Conservation (phyloP, 2,329 filamentous ascomycete genomes). For the Plenodomus tracheiphilus region DNA sequence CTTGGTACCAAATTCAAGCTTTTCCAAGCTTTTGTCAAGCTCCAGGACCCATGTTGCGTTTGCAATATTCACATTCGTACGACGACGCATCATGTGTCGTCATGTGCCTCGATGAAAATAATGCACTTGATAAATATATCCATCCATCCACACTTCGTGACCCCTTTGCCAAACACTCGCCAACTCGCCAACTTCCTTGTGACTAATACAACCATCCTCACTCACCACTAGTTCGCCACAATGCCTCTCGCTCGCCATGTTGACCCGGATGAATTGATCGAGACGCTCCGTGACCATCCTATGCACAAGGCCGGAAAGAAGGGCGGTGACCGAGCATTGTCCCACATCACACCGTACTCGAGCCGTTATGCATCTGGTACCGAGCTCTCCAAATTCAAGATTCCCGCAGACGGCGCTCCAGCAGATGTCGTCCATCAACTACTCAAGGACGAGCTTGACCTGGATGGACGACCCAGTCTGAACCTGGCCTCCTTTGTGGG, state of each 20-base stretch:
- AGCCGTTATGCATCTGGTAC: constrained; percentile 59
- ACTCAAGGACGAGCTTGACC: constrained; percentile 49
- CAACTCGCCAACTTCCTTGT: too few relatives aligned
- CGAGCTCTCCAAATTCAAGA: constrained; percentile 63
- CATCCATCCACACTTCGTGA: too few relatives aligned
- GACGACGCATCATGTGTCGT: constrained; percentile 12
- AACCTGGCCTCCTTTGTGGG: constrained; percentile 71
- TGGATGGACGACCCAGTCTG: constrained; percentile 61
- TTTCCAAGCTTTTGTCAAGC: constrained; percentile 35
- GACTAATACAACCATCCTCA: too few relatives aligned
- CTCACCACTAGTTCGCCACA: too few relatives aligned
- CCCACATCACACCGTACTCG: constrained; percentile 61
- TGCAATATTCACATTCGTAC: not conserved
- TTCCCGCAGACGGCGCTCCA: constrained; percentile 61
- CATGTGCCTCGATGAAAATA: constrained; percentile 6
- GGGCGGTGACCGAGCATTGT: constrained; percentile 45
- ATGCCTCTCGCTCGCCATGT: constrained; percentile 58
- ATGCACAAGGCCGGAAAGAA: constrained; percentile 42
- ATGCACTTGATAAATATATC: not conserved
- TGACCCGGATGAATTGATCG: constrained; percentile 58
- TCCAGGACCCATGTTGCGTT: constrained; percentile 10
- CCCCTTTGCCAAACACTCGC: too few relatives aligned
- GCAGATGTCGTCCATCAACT: constrained; percentile 68
- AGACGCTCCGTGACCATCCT: constrained; percentile 54
- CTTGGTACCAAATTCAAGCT: constrained; percentile 28